Evolutionary conservation across 2,329 filamentous ascomycete species (phyloP).

Genomic region (Colletotrichum higginsianum): DNA sequence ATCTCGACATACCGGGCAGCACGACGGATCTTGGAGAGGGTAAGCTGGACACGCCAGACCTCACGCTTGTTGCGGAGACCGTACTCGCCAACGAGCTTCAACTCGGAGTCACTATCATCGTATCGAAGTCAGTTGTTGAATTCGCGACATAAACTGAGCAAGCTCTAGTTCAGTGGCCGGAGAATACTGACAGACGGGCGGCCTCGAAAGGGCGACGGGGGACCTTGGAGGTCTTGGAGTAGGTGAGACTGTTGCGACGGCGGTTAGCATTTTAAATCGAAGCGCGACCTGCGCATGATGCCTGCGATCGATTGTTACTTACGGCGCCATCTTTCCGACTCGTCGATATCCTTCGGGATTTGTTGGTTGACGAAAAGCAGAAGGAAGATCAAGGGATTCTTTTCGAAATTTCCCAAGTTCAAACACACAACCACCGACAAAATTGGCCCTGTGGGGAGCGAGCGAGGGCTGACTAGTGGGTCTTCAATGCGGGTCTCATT

Average conservation of each 20-base stretch:
- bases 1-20: slow-evolving; percentile 85
- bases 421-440: background rate
- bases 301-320: slow-evolving; percentile 45
- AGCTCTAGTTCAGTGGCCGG: slow-evolving; percentile 98
- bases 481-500: background rate
- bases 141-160: slow-evolving; percentile 96
- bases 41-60: slow-evolving; percentile 99
- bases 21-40: slow-evolving; percentile 99
- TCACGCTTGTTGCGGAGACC: slow-evolving; percentile 99
- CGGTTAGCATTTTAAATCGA: slow-evolving; percentile 40
- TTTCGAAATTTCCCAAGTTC: slow-evolving; percentile 23
- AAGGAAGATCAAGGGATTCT: slow-evolving; percentile 37
- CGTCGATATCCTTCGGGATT: slow-evolving; percentile 48
- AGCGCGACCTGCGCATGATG: background rate
- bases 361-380: slow-evolving; percentile 41
- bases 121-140: slow-evolving; percentile 74
- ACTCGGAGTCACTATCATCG: slow-evolving; percentile 89
- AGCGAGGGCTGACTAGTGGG: slow-evolving; percentile 16
- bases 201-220: slow-evolving; percentile 98
- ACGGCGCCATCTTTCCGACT: slow-evolving; percentile 61
- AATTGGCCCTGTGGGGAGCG: slow-evolving; percentile 16
- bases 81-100: slow-evolving; percentile 99
- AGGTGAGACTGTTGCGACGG: slow-evolving; percentile 69
- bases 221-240: slow-evolving; percentile 99
- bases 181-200: slow-evolving; percentile 97